Evolutionary conservation across 306 rosid genomes (phyloP).

Genomic region (Corylus avellana): DNA sequence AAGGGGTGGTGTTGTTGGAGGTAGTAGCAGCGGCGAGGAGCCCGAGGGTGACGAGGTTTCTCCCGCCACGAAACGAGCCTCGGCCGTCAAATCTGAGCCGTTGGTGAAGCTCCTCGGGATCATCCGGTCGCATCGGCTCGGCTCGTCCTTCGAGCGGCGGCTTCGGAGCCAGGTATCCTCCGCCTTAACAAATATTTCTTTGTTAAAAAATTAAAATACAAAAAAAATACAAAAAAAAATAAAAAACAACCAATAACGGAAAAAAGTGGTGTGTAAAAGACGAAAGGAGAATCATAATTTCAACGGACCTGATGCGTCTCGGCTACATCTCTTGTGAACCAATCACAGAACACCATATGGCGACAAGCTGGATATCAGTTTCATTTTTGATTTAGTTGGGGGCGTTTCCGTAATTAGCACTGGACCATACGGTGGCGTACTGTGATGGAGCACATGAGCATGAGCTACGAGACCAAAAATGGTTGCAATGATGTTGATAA

Average conservation of each 20-base stretch:
- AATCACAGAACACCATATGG: not conserved
- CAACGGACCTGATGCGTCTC: constrained; percentile 13
- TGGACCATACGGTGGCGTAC: not conserved
- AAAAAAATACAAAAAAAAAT: not conserved
- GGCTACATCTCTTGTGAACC: not conserved
- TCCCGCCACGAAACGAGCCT: constrained; percentile 49
- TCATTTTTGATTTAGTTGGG: not conserved
- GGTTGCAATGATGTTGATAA: not conserved
- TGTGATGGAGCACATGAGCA: not conserved
- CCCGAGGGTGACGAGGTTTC: constrained; percentile 45
- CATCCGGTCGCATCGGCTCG: constrained; percentile 53
- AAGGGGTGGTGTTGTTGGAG: constrained; percentile 10
- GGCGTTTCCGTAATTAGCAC: constrained; percentile 13
- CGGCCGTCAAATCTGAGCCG: constrained; percentile 47
- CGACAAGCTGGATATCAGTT: not conserved
- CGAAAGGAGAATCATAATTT: not conserved
- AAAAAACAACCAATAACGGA: not conserved
- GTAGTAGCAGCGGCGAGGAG: constrained; percentile 47
- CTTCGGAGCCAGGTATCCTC: constrained; percentile 58
- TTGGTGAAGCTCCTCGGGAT: constrained; percentile 44
- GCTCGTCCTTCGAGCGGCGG: constrained; percentile 61
- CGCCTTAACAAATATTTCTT: constrained; percentile 7
- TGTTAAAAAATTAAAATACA: not conserved
- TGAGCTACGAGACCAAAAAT: not conserved
- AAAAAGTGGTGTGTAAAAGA: not conserved